Percentiles rank a stretch among this genome's conserved stretches.
Conservation (phyloP, 805 yeast species). For the Ogataea populi-albae region DNA sequence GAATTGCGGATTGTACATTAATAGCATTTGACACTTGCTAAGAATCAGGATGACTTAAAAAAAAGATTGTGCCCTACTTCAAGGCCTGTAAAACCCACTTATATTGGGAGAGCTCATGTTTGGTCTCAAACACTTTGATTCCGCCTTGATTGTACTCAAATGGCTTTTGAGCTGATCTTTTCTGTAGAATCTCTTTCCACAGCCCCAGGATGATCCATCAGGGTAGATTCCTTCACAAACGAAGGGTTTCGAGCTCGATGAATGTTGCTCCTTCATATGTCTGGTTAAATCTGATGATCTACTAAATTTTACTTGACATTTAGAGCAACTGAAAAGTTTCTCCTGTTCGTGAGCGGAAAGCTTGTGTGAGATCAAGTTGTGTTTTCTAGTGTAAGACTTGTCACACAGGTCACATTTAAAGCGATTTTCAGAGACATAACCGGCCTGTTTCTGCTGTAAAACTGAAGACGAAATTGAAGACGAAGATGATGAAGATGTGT, state of each 20-base stretch:
- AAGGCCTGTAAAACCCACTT: conserved; percentile 1
- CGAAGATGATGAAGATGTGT: not conserved
- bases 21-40: no score
- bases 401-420: conserved; percentile 26
- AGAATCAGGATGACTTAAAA: no score
- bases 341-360: conserved; percentile 26
- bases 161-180: conserved; percentile 27
- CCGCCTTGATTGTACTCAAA: conserved; percentile 24
- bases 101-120: conserved; percentile 1
- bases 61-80: conserved; percentile 3
- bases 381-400: conserved; percentile 29
- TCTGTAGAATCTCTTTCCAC: conserved; percentile 24
- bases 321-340: conserved; percentile 24
- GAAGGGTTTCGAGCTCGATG: conserved; percentile 20
- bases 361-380: conserved; percentile 27
- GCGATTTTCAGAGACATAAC: conserved; percentile 10
- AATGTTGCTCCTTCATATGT: conserved; percentile 25
- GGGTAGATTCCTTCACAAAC: conserved; percentile 22
- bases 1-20: no score
- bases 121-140: conserved; percentile 16
- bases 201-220: conserved; percentile 25
- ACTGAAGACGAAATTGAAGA: conserved; percentile 3
- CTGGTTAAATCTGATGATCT: conserved; percentile 24
- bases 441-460: not conserved
- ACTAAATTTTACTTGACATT: conserved; percentile 19